Percentiles rank a stretch among this genome's conserved stretches.
Evolutionary conservation across 2,329 filamentous ascomycete genomes (phyloP).

Genomic region (Cladophialophora chaetospira): DNA sequence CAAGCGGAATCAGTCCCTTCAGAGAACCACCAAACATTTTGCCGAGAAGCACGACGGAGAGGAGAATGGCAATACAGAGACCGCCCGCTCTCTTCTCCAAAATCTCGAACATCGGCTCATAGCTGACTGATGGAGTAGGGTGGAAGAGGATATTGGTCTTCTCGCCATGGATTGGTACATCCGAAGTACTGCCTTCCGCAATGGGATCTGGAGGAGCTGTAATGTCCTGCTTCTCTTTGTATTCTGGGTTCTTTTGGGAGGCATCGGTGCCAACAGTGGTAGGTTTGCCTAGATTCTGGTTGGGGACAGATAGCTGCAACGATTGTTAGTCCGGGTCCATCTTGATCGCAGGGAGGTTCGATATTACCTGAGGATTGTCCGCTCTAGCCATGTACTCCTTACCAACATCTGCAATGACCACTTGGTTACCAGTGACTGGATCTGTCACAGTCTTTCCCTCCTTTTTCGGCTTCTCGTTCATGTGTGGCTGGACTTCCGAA

Average conservation of each 20-base stretch:
- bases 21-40: constrained; percentile 77
- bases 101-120: constrained; percentile 79
- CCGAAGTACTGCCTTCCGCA: constrained; percentile 77
- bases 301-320: constrained; percentile 74
- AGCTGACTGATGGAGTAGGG: constrained; percentile 85
- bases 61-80: constrained; percentile 69
- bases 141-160: constrained; percentile 97
- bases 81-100: constrained; percentile 74
- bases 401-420: constrained; percentile 81
- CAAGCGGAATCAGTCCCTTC: constrained; percentile 74
- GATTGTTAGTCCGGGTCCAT: constrained; percentile 12
- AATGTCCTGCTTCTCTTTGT: constrained; percentile 81
- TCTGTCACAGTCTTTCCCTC: constrained; percentile 71
- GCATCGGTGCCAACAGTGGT: constrained; percentile 69
- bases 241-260: constrained; percentile 73
- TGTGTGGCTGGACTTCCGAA: constrained; percentile 48
- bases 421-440: constrained; percentile 81
- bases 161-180: constrained; percentile 93
- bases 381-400: constrained; percentile 69
- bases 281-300: constrained; percentile 76
- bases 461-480: constrained; percentile 48
- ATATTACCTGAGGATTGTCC: constrained; percentile 67
- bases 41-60: constrained; percentile 74
- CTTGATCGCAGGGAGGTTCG: not conserved
- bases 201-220: constrained; percentile 89